Percentiles rank a stretch among this genome's conserved stretches.
Evolutionary conservation across 176 grass and related monocot genomes (phyloP).

Genomic region (Carex myosuroides): DNA sequence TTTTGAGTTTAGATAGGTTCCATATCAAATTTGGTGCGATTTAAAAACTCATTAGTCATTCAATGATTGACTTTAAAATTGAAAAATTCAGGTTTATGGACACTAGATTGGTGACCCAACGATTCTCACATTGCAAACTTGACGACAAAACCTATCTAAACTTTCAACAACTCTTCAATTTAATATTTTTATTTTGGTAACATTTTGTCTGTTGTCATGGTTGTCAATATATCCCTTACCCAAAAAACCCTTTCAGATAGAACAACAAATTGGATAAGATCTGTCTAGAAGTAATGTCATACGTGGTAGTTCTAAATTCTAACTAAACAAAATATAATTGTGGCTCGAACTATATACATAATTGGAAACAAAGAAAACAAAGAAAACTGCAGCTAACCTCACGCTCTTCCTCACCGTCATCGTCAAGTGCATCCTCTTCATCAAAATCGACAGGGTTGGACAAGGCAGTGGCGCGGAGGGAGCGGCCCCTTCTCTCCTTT

Average conservation of each 20-base stretch:
- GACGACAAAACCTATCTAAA: not conserved
- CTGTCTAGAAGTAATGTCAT: not conserved
- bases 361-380: constrained; percentile 1
- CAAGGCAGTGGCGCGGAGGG: constrained; percentile 59
- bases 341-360: not conserved
- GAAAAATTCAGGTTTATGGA: not conserved
- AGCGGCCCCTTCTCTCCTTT: constrained; percentile 60
- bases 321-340: not conserved
- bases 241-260: not conserved
- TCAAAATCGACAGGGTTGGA: constrained; percentile 58
- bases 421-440: constrained; percentile 69
- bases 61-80: not conserved
- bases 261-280: not conserved
- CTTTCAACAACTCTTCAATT: not conserved
- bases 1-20: not conserved
- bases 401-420: constrained; percentile 90
- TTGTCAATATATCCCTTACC: not conserved
- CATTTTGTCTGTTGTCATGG: not conserved
- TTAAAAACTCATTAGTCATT: not conserved
- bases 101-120: not conserved
- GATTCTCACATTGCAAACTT: not conserved
- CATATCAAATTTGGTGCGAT: not conserved
- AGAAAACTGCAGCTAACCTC: constrained; percentile 44
- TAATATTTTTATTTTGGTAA: not conserved
- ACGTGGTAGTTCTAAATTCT: not conserved